Conservation (phyloP, 441 rosid species). For the Raphanus hybrid region DNA sequence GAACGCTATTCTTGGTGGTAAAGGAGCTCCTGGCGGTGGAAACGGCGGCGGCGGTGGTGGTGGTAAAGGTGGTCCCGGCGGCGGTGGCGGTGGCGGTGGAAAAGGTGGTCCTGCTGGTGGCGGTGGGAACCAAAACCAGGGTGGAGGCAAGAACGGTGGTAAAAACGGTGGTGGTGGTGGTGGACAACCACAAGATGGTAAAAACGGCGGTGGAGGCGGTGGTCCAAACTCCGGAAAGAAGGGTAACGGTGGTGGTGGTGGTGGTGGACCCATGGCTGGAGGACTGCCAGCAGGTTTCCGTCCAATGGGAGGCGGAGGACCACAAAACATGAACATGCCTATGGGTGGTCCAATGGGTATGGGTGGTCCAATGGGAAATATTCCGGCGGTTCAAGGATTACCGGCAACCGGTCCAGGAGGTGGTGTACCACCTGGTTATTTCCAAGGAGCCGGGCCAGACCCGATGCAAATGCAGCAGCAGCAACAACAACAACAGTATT, state of each 20-base stretch:
- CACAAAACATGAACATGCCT: constrained; percentile 47
- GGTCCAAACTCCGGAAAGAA: constrained; percentile 50
- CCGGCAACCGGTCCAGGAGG: constrained; percentile 53
- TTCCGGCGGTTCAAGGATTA: constrained; percentile 79
- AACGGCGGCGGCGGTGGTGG: constrained; percentile 48
- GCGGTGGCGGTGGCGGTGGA: constrained; percentile 48
- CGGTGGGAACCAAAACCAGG: constrained; percentile 55
- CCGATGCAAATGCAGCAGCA: constrained; percentile 61
- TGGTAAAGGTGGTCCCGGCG: constrained; percentile 41
- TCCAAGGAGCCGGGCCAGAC: constrained; percentile 69
- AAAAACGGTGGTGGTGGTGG: constrained; percentile 38
- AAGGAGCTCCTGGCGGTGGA: constrained; percentile 36
- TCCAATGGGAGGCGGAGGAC: constrained; percentile 51
- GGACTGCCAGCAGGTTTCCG: constrained; percentile 42
- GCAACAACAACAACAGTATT: constrained; percentile 59
- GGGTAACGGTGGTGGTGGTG: constrained; percentile 46
- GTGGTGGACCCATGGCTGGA: constrained; percentile 42
- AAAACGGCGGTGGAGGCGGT: constrained; percentile 42
- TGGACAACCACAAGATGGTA: constrained; percentile 53
- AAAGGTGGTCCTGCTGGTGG: constrained; percentile 45
- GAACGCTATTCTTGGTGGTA: constrained; percentile 48
- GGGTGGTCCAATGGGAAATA: constrained; percentile 51
- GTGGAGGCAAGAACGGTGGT: constrained; percentile 43
- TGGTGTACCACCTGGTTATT: constrained; percentile 58
- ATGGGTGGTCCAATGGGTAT: constrained; percentile 53